Base-by-base conservation (phyloP, 192 early-diverging fungal species). In the Rhizophagus prolifer region DNA sequence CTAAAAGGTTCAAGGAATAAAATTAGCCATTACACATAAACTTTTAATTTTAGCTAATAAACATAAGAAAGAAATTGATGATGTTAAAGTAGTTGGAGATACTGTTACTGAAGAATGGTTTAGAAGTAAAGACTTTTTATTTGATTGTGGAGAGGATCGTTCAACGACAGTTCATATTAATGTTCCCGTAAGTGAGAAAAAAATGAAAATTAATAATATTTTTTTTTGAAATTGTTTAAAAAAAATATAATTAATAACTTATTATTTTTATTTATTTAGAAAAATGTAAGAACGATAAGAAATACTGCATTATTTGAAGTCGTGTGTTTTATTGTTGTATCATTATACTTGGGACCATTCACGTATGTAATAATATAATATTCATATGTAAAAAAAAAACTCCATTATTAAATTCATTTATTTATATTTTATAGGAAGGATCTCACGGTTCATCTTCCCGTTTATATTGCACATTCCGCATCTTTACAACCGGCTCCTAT, bases 1-100 rank as follows among this genome's bases (percentile, higher is more conserved):
- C n/a, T n/a, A n/a, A n/a, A n/a, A 89, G 88, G 87, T 89, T 9
- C 85, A 84, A 74, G 88, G 88, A n/a, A 80, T 88, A 13, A 85
- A 85, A 26, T 31, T 89, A 19, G 82, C 84, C 1, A 79, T 89
- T 9, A 63, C 81, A 3, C 73, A 82, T 16, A 78, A 77, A 80
- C 79, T 90, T 67, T 62, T 85, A 36, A 86, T 90, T 80, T 68
- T 87, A 4, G 82, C 83, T 19, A 81, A 89, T 69, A 86, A 83
- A 34, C 81, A 76, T 25, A 78, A 82, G 30, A 82, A 84, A 30
- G 78, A 82, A 30, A 26, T 62, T 12, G 79, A 81, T 65, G 85
- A 85, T 58, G 58, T 82, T 7, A 84, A 85, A 61, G 79, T 87
- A n/a, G 80, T 83, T 38, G 82, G 80, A 9, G 84, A 82, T 21